Conservation (phyloP, 1,284 basidiomycete genomes). For the Tetrapyrgos nigripes region DNA sequence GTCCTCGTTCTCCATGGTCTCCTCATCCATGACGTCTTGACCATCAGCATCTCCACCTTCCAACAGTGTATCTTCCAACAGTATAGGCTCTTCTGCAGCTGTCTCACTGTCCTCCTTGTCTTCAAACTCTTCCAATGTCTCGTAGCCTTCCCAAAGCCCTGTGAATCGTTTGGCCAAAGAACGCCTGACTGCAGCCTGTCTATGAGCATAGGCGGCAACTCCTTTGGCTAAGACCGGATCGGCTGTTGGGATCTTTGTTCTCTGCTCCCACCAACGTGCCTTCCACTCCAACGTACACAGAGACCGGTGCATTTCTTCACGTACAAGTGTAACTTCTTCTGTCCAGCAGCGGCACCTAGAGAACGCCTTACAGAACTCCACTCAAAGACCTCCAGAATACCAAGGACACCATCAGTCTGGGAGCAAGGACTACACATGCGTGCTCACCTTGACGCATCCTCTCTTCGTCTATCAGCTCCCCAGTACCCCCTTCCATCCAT, state of each 20-base stretch:
- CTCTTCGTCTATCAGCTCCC: background rate
- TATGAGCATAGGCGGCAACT: background rate
- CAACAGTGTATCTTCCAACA: too few species aligned
- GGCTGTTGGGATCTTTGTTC: background rate
- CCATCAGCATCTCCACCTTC: too few species aligned
- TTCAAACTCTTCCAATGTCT: too few species aligned
- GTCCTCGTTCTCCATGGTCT: too few species aligned
- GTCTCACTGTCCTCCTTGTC: too few species aligned
- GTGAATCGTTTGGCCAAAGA: background rate
- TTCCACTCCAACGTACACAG: background rate
- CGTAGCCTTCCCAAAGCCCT: too few species aligned
- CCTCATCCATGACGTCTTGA: too few species aligned
- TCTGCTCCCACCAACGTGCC: background rate
- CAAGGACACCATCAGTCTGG: background rate
- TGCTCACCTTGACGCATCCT: too few species aligned
- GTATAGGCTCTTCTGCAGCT: too few species aligned
- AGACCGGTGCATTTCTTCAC: background rate
- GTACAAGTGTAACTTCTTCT: background rate
- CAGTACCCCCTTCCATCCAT: slow-evolving; percentile 1
- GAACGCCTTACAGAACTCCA: slow-evolving; percentile 2
- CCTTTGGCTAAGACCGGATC: background rate
- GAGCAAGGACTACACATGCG: background rate
- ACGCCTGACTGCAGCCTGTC: background rate
- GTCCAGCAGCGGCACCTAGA: background rate
- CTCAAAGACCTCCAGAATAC: background rate